These are phyloP conservation scores for Boletus subcaerulescens DNA, from an alignment of 768 basidiomycete genomes.

Conservation along the genomic window DNA sequence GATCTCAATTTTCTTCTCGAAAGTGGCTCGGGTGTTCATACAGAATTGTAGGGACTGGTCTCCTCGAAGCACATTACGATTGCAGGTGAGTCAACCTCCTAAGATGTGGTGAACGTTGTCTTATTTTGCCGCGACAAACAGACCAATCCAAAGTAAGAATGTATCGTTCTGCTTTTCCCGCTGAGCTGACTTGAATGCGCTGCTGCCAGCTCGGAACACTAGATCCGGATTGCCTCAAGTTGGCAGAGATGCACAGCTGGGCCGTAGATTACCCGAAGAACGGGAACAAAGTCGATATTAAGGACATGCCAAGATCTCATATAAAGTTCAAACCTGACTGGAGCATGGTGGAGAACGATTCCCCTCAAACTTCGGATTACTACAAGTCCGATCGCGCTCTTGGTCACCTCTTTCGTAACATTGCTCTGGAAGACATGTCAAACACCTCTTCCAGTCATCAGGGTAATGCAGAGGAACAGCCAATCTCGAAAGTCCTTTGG, in stretches of 20 bases:
- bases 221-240: conserved; percentile 51
- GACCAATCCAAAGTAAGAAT: conserved; percentile 65
- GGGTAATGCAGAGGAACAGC: conserved; percentile 31
- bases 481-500: conserved; percentile 20
- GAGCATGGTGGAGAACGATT: conserved; percentile 59
- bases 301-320: conserved; percentile 48
- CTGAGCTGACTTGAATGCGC: conserved; percentile 1
- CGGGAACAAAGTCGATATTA: conserved; percentile 60
- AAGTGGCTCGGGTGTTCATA: conserved; percentile 2
- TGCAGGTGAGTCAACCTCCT: conserved; percentile 47
- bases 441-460: conserved; percentile 8
- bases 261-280: conserved; percentile 84
- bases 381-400: conserved; percentile 71
- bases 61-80: conserved; percentile 67
- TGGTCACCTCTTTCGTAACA: conserved; percentile 66
- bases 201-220: conserved; percentile 52
- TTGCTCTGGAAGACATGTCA: conserved; percentile 42
- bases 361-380: conserved; percentile 58
- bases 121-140: conserved; percentile 23
- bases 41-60: conserved; percentile 54
- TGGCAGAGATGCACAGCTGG: conserved; percentile 57
- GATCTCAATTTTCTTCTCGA: neutral
- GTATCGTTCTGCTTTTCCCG: neutral
- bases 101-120: neutral
- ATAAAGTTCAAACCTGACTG: conserved; percentile 78